Evolutionary conservation across 139 green algal species (phyloP).

Genomic region (Parachlorella kessleri): DNA sequence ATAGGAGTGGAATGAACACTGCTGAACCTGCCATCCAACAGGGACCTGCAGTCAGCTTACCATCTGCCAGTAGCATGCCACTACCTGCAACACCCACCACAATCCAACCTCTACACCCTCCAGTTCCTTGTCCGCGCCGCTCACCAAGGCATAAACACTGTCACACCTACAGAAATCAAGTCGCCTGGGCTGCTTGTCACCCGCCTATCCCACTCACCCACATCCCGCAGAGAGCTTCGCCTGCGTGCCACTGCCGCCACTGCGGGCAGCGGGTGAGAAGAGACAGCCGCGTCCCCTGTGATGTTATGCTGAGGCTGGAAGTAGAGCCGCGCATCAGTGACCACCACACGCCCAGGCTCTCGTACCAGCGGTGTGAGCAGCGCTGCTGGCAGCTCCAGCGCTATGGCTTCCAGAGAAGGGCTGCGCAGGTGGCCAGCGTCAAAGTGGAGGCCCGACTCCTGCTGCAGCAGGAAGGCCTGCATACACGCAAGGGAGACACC

Average conservation of each 20-base stretch:
- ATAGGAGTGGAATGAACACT: too few species aligned
- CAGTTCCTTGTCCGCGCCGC: too few species aligned
- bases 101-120: too few species aligned
- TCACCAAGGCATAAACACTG: too few species aligned
- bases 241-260: conserved; percentile 76
- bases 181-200: too few species aligned
- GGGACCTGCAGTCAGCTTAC: too few species aligned
- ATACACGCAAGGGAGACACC: background rate
- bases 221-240: conserved; percentile 60
- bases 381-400: conserved; percentile 47
- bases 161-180: too few species aligned
- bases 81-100: too few species aligned
- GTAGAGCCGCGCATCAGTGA: conserved; percentile 82
- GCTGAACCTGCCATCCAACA: too few species aligned
- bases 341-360: conserved; percentile 72
- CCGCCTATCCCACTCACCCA: too few species aligned
- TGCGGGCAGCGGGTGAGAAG: conserved; percentile 65
- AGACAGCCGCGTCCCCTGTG: conserved; percentile 57
- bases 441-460: conserved; percentile 63
- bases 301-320: conserved; percentile 87
- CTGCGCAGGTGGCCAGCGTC: conserved; percentile 68
- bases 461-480: conserved; percentile 22
- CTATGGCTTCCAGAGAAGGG: conserved; percentile 59
- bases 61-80: too few species aligned
- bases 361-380: conserved; percentile 49